Evolutionary conservation across 768 basidiomycete species (phyloP).

Genomic region (Russula lepida): DNA sequence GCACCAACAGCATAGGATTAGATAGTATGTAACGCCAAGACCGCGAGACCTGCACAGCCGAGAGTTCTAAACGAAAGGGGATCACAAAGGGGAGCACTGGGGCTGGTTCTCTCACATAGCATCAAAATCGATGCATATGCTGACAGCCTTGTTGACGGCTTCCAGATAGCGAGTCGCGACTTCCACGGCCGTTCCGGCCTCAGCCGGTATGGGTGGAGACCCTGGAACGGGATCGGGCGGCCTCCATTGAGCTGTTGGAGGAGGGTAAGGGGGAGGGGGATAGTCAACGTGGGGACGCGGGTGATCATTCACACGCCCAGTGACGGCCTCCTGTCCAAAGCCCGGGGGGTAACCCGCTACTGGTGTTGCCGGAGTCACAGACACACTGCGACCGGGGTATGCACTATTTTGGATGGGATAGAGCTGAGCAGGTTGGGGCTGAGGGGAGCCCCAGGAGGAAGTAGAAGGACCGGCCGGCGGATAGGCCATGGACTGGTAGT

Average conservation of each 20-base stretch:
- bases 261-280: slow-evolving; percentile 1
- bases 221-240: background rate
- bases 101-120: background rate
- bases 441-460: background rate
- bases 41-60: background rate
- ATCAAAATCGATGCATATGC: slow-evolving; percentile 2
- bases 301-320: background rate
- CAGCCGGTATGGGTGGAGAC: background rate
- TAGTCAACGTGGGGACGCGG: background rate
- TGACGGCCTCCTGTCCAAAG: background rate
- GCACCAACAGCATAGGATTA: background rate
- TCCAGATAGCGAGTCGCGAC: slow-evolving; percentile 9
- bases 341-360: background rate
- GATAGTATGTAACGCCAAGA: background rate
- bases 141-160: slow-evolving; percentile 6
- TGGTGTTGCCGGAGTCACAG: background rate
- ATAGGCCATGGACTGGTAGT: background rate
- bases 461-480: background rate
- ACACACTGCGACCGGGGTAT: background rate
- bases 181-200: background rate
- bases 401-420: background rate
- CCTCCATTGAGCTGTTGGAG: background rate
- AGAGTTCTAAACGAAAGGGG: background rate
- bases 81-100: background rate
- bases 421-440: background rate